Base-by-base conservation (phyloP, 1,284 basidiomycete species). In the Cerioporus squamosus region DNA sequence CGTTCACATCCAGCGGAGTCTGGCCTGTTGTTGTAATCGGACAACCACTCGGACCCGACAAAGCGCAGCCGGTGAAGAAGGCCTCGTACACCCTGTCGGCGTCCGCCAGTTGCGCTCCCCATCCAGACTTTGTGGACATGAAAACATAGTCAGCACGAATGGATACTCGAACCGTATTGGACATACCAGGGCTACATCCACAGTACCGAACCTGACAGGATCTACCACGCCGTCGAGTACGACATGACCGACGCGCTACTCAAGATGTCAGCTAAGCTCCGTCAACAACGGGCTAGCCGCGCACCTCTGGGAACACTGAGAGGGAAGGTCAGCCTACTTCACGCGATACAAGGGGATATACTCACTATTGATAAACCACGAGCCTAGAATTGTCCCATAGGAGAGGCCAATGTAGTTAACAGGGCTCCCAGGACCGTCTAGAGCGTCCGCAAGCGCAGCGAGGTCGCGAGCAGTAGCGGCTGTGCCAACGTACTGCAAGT, bases 291-390 rank as follows among this genome's bases (percentile, higher is more conserved):
- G 24, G 36, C 3, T 8, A 17, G 33, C 5, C 5, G 15, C 45
- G 23, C 18, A 62, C 60, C 49, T 62, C 40, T 7, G 40, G 40
- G 18, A 43, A 43, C 40, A 43, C 40, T 43, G 40, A 12, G 12
- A 17, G 33, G 14, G 4, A 5, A 15, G 15, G 14, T 2, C 1
- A 1, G 15, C 33, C 7, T 14, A 6, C 2, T 47, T 22, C 45
- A 31, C n/a, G 6, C 24, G 9, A 14, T 17, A 26, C 6, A 12
- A 33, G 15, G 5, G 8, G 31, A 20, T 1, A 1, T 18, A 58
- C 65, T 55, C 38, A 63, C 65, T 66, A 26, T 66, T 61, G 7
- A 65, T 45, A 5, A 66, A 45, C 55, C 60, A 65, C 5, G 55
- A 44, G 12, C 61, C 65, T 3, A 67, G 17, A 1, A 65, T 7